These are phyloP conservation scores for Pseudopithomyces chartarum DNA, from an alignment of 2,329 filamentous ascomycete species.

Conservation along the genomic window DNA sequence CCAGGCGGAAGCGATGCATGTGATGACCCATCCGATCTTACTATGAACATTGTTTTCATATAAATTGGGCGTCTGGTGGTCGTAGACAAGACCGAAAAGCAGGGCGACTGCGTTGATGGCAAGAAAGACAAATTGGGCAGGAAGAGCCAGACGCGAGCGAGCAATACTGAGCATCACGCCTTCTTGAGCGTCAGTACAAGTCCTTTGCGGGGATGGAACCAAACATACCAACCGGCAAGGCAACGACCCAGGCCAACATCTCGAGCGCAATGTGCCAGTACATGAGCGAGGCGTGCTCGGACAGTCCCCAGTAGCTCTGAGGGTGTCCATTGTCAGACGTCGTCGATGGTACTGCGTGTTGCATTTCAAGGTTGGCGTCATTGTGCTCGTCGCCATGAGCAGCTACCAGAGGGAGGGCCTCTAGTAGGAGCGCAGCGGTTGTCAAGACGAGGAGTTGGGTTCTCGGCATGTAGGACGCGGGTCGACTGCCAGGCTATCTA, in stretches of 20 bases:
- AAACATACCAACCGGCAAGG: slow-evolving; percentile 72
- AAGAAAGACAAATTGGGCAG: slow-evolving; percentile 65
- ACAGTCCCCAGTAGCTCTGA: slow-evolving; percentile 65
- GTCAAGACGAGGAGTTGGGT: slow-evolving; percentile 26
- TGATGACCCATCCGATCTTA: slow-evolving; percentile 84
- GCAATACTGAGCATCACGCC: slow-evolving; percentile 86
- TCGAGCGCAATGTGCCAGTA: slow-evolving; percentile 74
- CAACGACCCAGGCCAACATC: slow-evolving; percentile 72
- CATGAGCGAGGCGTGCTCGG: slow-evolving; percentile 61
- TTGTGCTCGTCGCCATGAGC: slow-evolving; percentile 48
- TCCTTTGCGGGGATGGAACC: slow-evolving; percentile 4
- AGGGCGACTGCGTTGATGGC: slow-evolving; percentile 48
- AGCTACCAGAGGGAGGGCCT: slow-evolving; percentile 44
- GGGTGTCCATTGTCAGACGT: slow-evolving; percentile 26
- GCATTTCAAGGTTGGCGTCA: slow-evolving; percentile 32
- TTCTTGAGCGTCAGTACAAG: slow-evolving; percentile 46
- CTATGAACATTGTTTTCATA: slow-evolving; percentile 89
- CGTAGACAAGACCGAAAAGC: slow-evolving; percentile 62
- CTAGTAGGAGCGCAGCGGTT: slow-evolving; percentile 48
- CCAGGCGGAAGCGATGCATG: slow-evolving; percentile 73
- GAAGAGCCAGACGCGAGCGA: slow-evolving; percentile 74
- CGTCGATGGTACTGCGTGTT: slow-evolving; percentile 22
- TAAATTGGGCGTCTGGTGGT: slow-evolving; percentile 79
- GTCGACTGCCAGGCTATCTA: background rate
- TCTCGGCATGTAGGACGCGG: slow-evolving; percentile 34